Conservation (phyloP, 75 land plant genomes). For the Pinus albicaulis region DNA sequence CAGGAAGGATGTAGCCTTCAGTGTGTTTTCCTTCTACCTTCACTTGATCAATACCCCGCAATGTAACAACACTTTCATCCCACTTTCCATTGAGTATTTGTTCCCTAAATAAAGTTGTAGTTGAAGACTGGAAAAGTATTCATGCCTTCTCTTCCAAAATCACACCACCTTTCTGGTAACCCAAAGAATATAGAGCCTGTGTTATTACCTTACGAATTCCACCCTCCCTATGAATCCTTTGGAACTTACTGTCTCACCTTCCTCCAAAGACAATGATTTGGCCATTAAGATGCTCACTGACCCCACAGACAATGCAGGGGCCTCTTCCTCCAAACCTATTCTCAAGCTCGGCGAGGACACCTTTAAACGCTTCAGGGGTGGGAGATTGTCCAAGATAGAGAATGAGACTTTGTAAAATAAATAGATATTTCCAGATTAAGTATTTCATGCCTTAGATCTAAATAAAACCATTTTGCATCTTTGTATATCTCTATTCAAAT, state of each 20-base stretch:
- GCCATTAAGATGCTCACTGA: background rate
- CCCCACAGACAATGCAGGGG: too few relatives aligned
- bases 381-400: too few relatives aligned
- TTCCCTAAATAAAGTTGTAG: slow-evolving; percentile 21
- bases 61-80: slow-evolving; percentile 34
- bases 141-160: slow-evolving; percentile 36
- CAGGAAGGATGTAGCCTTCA: slow-evolving; percentile 23
- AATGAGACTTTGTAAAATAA: too few relatives aligned
- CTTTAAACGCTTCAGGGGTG: too few relatives aligned
- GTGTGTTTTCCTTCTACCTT: slow-evolving; percentile 10
- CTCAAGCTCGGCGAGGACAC: too few relatives aligned
- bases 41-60: slow-evolving; percentile 16
- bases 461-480: too few relatives aligned
- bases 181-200: slow-evolving; percentile 36
- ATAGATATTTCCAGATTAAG: too few relatives aligned
- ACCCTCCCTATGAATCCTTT: slow-evolving; percentile 24
- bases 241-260: slow-evolving; percentile 19
- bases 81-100: slow-evolving; percentile 36
- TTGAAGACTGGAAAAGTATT: slow-evolving; percentile 23
- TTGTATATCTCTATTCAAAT: too few relatives aligned
- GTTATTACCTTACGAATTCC: slow-evolving; percentile 42
- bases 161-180: slow-evolving; percentile 26
- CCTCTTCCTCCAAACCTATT: too few relatives aligned
- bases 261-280: background rate
- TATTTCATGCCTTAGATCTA: too few relatives aligned